Conservation (phyloP, 441 rosid genomes). For the Dalechampia spathulata region DNA sequence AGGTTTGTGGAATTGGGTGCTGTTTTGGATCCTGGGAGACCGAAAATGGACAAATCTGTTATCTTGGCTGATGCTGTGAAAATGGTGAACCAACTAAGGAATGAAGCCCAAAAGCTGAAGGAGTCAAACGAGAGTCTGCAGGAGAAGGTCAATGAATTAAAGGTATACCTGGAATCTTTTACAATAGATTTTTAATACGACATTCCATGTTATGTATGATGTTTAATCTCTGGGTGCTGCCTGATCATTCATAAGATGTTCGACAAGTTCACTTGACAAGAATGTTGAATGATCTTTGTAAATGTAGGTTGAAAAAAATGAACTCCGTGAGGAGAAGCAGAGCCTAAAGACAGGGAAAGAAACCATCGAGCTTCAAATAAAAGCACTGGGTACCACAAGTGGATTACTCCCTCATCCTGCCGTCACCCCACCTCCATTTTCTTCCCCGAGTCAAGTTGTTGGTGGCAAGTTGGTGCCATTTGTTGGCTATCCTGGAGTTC, state of each 20-base stretch:
- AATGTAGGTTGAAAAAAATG: conserved; percentile 60
- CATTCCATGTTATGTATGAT: no score
- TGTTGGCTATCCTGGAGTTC: conserved; percentile 83
- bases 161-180: conserved; percentile 31
- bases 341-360: conserved; percentile 76
- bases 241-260: no score
- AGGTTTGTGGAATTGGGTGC: conserved; percentile 65
- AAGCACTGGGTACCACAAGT: conserved; percentile 41
- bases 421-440: conserved; percentile 57
- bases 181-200: background rate
- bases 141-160: conserved; percentile 57
- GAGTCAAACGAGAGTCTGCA: conserved; percentile 41
- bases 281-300: conserved; percentile 7
- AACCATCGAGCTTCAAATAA: conserved; percentile 51
- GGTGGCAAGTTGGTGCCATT: conserved; percentile 76
- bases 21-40: conserved; percentile 57
- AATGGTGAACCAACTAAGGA: conserved; percentile 50
- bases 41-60: conserved; percentile 50
- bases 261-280: background rate
- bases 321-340: conserved; percentile 70
- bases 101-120: conserved; percentile 53
- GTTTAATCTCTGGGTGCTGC: no score
- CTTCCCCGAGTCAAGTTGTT: conserved; percentile 65
- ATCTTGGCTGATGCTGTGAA: conserved; percentile 48
- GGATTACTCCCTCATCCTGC: conserved; percentile 54